Conservation (phyloP, 108 stramenopile genomes). For the Epipyxis sp. region DNA sequence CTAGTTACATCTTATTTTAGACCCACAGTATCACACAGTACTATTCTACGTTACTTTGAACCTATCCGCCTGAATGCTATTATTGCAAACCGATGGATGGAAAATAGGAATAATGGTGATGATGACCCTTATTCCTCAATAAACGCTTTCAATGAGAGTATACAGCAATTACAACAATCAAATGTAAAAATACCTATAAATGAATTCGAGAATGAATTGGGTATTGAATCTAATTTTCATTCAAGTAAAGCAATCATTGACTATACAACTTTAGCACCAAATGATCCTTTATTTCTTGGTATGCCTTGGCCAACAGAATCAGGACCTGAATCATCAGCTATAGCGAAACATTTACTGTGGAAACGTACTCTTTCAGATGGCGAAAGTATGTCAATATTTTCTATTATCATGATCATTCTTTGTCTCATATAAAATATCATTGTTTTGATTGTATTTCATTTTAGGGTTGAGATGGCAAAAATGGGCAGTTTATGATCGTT, state of each 20-base stretch:
- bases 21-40: too few species aligned
- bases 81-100: too few species aligned
- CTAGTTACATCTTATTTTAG: too few species aligned
- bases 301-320: constrained; percentile 11
- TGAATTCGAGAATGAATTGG: too few species aligned
- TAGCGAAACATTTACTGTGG: background rate
- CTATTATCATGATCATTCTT: background rate
- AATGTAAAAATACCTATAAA: too few species aligned
- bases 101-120: too few species aligned
- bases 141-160: too few species aligned
- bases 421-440: background rate
- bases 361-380: constrained; percentile 6
- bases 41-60: too few species aligned
- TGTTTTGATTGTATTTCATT: background rate
- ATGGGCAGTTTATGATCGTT: background rate
- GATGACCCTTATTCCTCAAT: too few species aligned
- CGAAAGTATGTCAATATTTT: constrained; percentile 3
- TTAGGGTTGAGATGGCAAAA: background rate
- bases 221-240: too few species aligned
- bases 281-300: constrained; percentile 1
- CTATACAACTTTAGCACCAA: background rate
- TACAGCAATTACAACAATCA: too few species aligned
- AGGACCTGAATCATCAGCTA: background rate
- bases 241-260: background rate
- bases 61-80: too few species aligned